phyloP scores from a whole-genome alignment of 2,329 filamentous ascomycete genomes.

The Remersonia thermophila region DNA sequence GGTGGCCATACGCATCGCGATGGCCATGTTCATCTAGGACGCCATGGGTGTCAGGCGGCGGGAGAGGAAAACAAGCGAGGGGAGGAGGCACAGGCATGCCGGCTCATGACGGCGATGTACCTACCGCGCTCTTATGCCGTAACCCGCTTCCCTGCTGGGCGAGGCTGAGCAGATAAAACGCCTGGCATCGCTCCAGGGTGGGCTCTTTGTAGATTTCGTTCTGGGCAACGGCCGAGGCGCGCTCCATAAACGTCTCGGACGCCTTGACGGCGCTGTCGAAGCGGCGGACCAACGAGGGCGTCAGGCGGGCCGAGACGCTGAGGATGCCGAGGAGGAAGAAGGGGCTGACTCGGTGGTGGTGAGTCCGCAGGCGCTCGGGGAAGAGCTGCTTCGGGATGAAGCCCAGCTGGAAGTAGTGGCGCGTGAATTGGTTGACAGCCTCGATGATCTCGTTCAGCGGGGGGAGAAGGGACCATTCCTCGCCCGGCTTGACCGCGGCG shows the following conservation, averaged over 20 bases:
- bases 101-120: slow-evolving; percentile 14
- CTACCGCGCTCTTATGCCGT: slow-evolving; percentile 41
- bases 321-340: slow-evolving; percentile 45
- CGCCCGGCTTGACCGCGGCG: slow-evolving; percentile 16
- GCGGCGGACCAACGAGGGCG: slow-evolving; percentile 32
- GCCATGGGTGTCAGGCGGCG: too few species aligned
- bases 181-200: slow-evolving; percentile 43
- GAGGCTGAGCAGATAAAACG: slow-evolving; percentile 46
- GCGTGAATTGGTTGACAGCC: slow-evolving; percentile 39
- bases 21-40: slow-evolving; percentile 46
- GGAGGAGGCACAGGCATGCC: too few species aligned
- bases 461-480: slow-evolving; percentile 40
- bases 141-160: slow-evolving; percentile 45
- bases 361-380: slow-evolving; percentile 31
- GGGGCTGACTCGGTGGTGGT: slow-evolving; percentile 36
- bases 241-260: slow-evolving; percentile 41
- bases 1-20: slow-evolving; percentile 43
- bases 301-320: slow-evolving; percentile 44
- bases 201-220: slow-evolving; percentile 40
- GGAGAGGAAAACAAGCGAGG: too few species aligned
- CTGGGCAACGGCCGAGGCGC: slow-evolving; percentile 34
- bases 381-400: slow-evolving; percentile 45
- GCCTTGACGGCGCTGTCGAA: slow-evolving; percentile 40
- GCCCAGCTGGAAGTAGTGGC: slow-evolving; percentile 46
- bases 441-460: slow-evolving; percentile 38